Evolutionary conservation across 306 rosid genomes (phyloP), one percentile per base, ranked within the genome.

Genomic region (Hippophae tibetana): DNA sequence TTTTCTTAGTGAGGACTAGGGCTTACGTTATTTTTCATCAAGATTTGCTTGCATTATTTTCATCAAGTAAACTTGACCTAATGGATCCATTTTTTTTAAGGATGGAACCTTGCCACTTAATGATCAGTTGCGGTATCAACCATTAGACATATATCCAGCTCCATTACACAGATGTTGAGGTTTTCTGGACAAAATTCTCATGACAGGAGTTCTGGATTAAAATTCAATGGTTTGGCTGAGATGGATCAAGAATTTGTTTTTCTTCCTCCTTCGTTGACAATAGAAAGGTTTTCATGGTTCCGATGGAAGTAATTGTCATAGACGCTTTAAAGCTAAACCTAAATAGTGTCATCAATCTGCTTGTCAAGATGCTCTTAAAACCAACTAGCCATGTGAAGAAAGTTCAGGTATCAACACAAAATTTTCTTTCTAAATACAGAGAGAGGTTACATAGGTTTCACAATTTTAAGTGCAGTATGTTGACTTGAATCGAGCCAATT

Each of bases 141-240:
- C 77, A 7, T 63, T 78, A 2, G 86, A 81, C 67, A 7, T 92
- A 51, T 87, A 78, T 69, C 89, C 98, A 26, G 98, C 96, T 41
- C 93, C 95, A 10, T 76, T 92, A 70, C 96, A 92, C 74, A 81
- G 90, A 85, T 74, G 89, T 67, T 92, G 75, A 76, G 61, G 56
- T 54, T 38, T 54, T 69, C 56, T 3, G 55, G 71, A 65, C 63
- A 56, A 45, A 38, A 26, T 64, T 55, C 60, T 65, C 43, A 41
- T 38, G 55, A 65, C 46, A 58, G 43, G 78, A 44, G 79, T 47
- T 62, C 46, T 69, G 38, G 42, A 5, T 12, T 52, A 14, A 67
- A 67, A 52, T 1, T 12, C n/a, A n/a, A 41, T 10, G 62, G 42
- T 64, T 60, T n/a, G 9, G 48, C 27, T 41, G 2, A 7, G 42